Conservation (phyloP, 371 early-diverging fungal genomes). For the Dichotomocladium elegans region DNA sequence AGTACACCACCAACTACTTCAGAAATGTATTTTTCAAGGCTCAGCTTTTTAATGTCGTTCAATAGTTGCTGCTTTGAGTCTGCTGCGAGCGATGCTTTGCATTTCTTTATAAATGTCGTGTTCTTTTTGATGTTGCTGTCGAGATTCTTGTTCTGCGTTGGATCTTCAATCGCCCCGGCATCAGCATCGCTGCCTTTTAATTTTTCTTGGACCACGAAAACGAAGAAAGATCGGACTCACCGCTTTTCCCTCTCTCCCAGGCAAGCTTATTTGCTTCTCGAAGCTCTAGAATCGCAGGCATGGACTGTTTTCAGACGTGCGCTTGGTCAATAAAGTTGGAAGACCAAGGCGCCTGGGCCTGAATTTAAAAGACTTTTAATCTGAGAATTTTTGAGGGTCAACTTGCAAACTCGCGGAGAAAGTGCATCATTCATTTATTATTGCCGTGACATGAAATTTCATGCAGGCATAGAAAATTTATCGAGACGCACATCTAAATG, state of each 20-base stretch:
- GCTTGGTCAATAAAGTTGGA: too few species aligned
- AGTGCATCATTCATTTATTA: too few species aligned
- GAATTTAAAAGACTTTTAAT: too few species aligned
- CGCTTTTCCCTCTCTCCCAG: slow-evolving; percentile 12
- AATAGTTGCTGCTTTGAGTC: slow-evolving; percentile 68
- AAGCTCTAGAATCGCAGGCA: slow-evolving; percentile 9
- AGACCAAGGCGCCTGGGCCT: too few species aligned
- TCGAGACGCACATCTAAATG: slow-evolving; percentile 50
- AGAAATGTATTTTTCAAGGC: slow-evolving; percentile 93
- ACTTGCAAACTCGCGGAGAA: too few species aligned
- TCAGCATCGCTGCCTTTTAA: neutral
- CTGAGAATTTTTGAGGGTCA: too few species aligned
- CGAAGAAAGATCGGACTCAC: neutral
- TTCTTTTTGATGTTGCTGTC: slow-evolving; percentile 97
- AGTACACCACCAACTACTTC: slow-evolving; percentile 85
- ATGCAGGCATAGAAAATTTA: slow-evolving; percentile 18
- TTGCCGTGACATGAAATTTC: too few species aligned
- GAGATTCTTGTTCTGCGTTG: slow-evolving; percentile 50
- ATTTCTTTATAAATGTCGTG: slow-evolving; percentile 91
- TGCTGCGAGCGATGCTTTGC: slow-evolving; percentile 77
- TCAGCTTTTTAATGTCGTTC: slow-evolving; percentile 82
- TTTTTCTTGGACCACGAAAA: neutral
- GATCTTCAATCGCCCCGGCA: slow-evolving; percentile 10
- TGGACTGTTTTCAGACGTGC: too few species aligned
- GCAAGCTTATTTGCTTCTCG: slow-evolving; percentile 11